These are phyloP conservation scores for Pestalotiopsis sp. DNA, from an alignment of 2,329 filamentous ascomycete genomes.

Conservation along the genomic window DNA sequence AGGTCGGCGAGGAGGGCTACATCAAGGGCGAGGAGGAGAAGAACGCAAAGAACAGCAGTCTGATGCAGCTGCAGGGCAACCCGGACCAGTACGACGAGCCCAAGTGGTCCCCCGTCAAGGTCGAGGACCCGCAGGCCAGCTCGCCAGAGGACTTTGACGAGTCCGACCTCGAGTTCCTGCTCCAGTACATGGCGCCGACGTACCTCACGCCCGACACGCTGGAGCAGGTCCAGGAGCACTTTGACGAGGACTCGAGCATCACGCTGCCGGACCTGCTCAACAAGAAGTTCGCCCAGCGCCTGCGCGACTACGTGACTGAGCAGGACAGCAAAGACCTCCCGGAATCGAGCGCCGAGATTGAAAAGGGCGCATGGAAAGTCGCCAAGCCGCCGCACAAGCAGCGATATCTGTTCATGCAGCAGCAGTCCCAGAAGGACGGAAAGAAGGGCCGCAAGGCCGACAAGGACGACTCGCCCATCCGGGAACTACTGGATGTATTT, in stretches of 20 bases:
- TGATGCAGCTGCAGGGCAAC: slow-evolving; percentile 91
- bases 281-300: slow-evolving; percentile 71
- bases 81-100: slow-evolving; percentile 88
- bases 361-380: slow-evolving; percentile 70
- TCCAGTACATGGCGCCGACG: slow-evolving; percentile 86
- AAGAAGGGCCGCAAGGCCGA: slow-evolving; percentile 22
- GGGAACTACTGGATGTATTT: slow-evolving; percentile 79
- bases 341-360: slow-evolving; percentile 55
- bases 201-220: slow-evolving; percentile 93
- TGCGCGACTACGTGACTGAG: slow-evolving; percentile 72
- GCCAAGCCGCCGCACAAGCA: slow-evolving; percentile 94
- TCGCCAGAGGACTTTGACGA: slow-evolving; percentile 66
- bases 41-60: slow-evolving; percentile 84
- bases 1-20: slow-evolving; percentile 90
- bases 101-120: slow-evolving; percentile 58
- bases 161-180: slow-evolving; percentile 82
- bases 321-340: slow-evolving; percentile 57
- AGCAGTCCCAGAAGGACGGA: slow-evolving; percentile 29
- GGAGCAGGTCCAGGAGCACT: slow-evolving; percentile 78
- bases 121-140: slow-evolving; percentile 42
- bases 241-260: slow-evolving; percentile 82
- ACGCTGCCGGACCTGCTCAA: slow-evolving; percentile 79
- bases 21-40: slow-evolving; percentile 84
- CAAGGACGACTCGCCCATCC: slow-evolving; percentile 58
- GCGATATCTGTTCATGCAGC: slow-evolving; percentile 81